Conservation (phyloP, 2,329 filamentous ascomycete species). For the Lecanicillium sp. region DNA sequence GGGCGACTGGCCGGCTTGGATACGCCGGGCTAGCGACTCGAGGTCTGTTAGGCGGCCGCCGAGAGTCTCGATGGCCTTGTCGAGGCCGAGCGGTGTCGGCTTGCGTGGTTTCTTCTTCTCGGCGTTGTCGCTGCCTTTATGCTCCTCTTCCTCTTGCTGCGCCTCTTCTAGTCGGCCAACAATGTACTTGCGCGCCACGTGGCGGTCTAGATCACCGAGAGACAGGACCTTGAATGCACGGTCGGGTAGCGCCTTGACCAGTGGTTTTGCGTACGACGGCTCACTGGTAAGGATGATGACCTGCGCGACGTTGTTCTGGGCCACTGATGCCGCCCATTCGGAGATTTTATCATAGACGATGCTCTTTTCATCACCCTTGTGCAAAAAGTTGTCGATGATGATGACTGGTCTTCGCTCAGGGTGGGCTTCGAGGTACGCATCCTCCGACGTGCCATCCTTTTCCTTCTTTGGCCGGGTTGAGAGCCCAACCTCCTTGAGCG, state of each 20-base stretch:
- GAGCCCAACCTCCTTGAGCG: slow-evolving; percentile 71
- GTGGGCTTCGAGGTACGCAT: slow-evolving; percentile 85
- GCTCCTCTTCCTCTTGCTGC: slow-evolving; percentile 21
- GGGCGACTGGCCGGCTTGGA: slow-evolving; percentile 81
- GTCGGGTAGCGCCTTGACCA: slow-evolving; percentile 82
- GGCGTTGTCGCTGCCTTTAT: slow-evolving; percentile 18
- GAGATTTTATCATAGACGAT: slow-evolving; percentile 73
- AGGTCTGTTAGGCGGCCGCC: slow-evolving; percentile 93
- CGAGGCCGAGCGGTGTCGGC: slow-evolving; percentile 60
- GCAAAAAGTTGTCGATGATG: slow-evolving; percentile 85
- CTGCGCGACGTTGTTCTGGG: slow-evolving; percentile 83
- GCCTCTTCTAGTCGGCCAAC: slow-evolving; percentile 64
- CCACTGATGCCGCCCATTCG: slow-evolving; percentile 83
- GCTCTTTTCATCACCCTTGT: slow-evolving; percentile 59
- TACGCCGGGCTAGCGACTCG: slow-evolving; percentile 83
- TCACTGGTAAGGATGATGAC: slow-evolving; percentile 93
- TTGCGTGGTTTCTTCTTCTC: slow-evolving; percentile 16
- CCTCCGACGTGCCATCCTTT: slow-evolving; percentile 68
- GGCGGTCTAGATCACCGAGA: slow-evolving; percentile 76
- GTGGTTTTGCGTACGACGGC: slow-evolving; percentile 76
- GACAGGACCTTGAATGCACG: slow-evolving; percentile 82
- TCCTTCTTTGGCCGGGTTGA: slow-evolving; percentile 63
- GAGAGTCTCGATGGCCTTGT: slow-evolving; percentile 71
- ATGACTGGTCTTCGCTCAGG: slow-evolving; percentile 77
- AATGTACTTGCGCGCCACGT: slow-evolving; percentile 87